phyloP scores from a whole-genome alignment of 805 yeast species.

The Saccharomycopsis schoenii region DNA sequence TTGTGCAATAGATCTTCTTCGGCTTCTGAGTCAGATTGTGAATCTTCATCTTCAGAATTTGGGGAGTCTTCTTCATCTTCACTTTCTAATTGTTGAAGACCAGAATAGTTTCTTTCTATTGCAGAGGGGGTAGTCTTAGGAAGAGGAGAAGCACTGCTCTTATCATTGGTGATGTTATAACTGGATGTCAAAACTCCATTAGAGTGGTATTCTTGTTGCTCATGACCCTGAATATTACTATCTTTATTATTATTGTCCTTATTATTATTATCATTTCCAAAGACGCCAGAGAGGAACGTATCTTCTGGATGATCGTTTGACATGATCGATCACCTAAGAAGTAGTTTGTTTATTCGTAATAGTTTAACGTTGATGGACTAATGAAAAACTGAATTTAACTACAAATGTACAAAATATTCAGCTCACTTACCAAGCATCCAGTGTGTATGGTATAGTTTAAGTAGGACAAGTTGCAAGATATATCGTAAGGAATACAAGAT shows the following conservation, averaged over 20 bases:
- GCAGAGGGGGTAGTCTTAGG: neutral
- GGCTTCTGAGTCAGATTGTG: neutral
- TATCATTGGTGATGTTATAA: neutral
- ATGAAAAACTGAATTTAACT: neutral
- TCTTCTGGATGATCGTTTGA: neutral
- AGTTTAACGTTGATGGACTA: neutral
- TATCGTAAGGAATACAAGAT: neutral
- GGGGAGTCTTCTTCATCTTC: neutral
- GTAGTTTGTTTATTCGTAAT: neutral
- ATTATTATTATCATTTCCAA: neutral
- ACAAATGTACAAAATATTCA: neutral
- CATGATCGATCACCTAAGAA: neutral
- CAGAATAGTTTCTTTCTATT: neutral
- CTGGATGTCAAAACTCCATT: neutral
- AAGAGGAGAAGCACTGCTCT: neutral
- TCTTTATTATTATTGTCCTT: neutral
- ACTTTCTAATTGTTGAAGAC: neutral
- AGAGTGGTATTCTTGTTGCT: neutral
- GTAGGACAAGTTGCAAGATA: neutral
- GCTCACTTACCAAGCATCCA: neutral
- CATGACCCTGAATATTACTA: neutral
- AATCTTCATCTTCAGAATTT: neutral
- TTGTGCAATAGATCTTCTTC: neutral
- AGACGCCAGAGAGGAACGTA: neutral
- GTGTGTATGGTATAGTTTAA: neutral